Evolutionary conservation across 2,329 filamentous ascomycete species (phyloP).

Genomic region (Penicillium decumbens): DNA sequence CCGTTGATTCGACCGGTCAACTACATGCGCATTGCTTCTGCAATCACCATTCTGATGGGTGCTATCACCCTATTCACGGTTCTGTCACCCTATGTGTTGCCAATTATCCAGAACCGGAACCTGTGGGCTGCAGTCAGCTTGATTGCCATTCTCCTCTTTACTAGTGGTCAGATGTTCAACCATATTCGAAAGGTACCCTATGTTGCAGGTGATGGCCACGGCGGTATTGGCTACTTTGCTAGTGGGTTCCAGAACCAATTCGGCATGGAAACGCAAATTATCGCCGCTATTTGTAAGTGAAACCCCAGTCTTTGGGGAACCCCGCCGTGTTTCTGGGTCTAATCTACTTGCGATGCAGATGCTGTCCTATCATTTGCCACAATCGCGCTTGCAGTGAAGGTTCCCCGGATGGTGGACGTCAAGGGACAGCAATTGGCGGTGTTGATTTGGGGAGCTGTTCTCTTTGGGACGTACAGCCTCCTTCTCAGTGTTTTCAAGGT

Average conservation of each 20-base stretch:
- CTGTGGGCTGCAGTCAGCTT: constrained; percentile 88
- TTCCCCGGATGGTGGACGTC: constrained; percentile 76
- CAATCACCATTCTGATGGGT: constrained; percentile 65
- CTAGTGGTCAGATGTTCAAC: constrained; percentile 98
- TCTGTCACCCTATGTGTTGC: constrained; percentile 71
- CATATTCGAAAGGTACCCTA: constrained; percentile 96
- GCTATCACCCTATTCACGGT: constrained; percentile 64
- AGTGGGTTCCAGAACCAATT: constrained; percentile 89
- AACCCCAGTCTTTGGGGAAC: background rate
- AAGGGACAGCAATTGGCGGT: constrained; percentile 76
- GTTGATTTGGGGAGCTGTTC: constrained; percentile 68
- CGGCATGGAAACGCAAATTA: constrained; percentile 90
- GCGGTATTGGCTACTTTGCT: constrained; percentile 86
- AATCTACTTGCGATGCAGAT: constrained; percentile 45
- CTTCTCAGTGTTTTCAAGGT: constrained; percentile 86
- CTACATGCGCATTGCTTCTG: constrained; percentile 68
- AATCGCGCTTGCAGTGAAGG: constrained; percentile 86
- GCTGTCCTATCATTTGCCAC: constrained; percentile 81
- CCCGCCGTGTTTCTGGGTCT: constrained; percentile 8
- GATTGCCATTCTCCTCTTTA: constrained; percentile 86
- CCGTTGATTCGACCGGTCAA: constrained; percentile 79
- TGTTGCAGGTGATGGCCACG: constrained; percentile 75
- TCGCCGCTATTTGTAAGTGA: constrained; percentile 84
- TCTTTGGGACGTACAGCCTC: constrained; percentile 87
- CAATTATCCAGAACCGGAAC: constrained; percentile 82